phyloP scores from a whole-genome alignment of 306 rosid species.

The Delonix regia region DNA sequence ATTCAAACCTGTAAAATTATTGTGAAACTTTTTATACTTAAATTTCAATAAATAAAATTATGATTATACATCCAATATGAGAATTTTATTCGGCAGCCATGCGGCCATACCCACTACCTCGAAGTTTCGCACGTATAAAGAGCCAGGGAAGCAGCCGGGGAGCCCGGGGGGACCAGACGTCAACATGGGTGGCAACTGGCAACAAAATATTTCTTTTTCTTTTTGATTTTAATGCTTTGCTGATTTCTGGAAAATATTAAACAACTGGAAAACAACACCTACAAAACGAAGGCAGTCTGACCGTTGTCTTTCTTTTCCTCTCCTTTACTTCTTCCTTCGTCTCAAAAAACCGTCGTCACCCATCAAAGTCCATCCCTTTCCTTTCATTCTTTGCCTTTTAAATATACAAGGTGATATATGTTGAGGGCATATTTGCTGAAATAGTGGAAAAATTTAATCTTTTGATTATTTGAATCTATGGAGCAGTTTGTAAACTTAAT shows the following conservation, averaged over 20 bases:
- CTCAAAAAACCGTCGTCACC: constrained; percentile 42
- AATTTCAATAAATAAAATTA: no score
- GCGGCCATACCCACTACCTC: neutral
- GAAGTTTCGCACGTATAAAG: constrained; percentile 7
- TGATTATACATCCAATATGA: no score
- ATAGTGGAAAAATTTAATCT: constrained; percentile 26
- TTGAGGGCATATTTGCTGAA: constrained; percentile 25
- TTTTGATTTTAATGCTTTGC: neutral
- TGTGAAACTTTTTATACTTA: no score
- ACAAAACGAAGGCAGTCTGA: constrained; percentile 8
- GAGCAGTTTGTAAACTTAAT: constrained; percentile 62
- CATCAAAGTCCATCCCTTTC: constrained; percentile 5
- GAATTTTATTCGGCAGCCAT: no score
- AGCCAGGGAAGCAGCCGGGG: neutral
- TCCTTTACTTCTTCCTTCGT: constrained; percentile 35
- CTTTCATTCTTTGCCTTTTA: neutral
- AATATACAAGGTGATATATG: neutral
- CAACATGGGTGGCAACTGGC: constrained; percentile 2
- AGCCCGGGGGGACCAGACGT: constrained; percentile 6
- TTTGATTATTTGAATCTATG: constrained; percentile 55
- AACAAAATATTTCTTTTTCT: neutral
- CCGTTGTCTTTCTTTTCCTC: constrained; percentile 32
- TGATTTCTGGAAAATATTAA: constrained; percentile 34
- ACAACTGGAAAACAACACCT: constrained; percentile 31
- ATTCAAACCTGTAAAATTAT: no score